phyloP scores from a whole-genome alignment of 2,329 filamentous ascomycete genomes.

The Xylariaceae sp. region DNA sequence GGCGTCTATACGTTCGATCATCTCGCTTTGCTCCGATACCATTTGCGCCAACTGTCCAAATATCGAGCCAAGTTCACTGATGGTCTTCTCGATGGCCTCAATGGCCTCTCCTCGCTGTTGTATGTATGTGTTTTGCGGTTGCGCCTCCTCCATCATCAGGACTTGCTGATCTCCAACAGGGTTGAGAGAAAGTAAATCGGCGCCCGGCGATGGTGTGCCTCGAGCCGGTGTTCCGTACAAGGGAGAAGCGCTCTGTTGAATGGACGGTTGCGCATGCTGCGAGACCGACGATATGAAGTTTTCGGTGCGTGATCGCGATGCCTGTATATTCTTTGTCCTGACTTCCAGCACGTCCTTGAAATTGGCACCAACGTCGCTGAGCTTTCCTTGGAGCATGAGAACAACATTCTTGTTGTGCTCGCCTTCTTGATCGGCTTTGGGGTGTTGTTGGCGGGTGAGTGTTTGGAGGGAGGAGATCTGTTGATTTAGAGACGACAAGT shows the following conservation, averaged over 20 bases:
- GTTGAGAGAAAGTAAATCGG: constrained; percentile 77
- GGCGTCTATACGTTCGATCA: constrained; percentile 95
- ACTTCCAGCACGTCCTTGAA: constrained; percentile 98
- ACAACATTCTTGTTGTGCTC: constrained; percentile 99
- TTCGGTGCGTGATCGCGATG: constrained; percentile 83
- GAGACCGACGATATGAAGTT: constrained; percentile 93
- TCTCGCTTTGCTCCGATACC: constrained; percentile 92
- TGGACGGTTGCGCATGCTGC: constrained; percentile 63
- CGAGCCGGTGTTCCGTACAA: constrained; percentile 69
- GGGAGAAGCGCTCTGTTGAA: constrained; percentile 74
- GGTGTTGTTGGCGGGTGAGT: constrained; percentile 71
- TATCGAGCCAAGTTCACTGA: constrained; percentile 83
- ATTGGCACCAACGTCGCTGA: constrained; percentile 87
- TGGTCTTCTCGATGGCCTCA: constrained; percentile 93
- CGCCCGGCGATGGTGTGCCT: constrained; percentile 56
- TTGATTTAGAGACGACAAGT: constrained; percentile 75
- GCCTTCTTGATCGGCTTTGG: constrained; percentile 71
- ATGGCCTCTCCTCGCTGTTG: constrained; percentile 92
- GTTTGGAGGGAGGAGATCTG: constrained; percentile 80
- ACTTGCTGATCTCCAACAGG: constrained; percentile 83
- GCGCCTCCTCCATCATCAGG: constrained; percentile 88
- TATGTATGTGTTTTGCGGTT: constrained; percentile 81
- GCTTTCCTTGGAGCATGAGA: constrained; percentile 80
- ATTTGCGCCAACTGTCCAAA: constrained; percentile 93
- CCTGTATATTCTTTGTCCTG: constrained; percentile 96